Base-by-base conservation (phyloP, 345 rosid genomes). In the Odontarrhena argentea region DNA sequence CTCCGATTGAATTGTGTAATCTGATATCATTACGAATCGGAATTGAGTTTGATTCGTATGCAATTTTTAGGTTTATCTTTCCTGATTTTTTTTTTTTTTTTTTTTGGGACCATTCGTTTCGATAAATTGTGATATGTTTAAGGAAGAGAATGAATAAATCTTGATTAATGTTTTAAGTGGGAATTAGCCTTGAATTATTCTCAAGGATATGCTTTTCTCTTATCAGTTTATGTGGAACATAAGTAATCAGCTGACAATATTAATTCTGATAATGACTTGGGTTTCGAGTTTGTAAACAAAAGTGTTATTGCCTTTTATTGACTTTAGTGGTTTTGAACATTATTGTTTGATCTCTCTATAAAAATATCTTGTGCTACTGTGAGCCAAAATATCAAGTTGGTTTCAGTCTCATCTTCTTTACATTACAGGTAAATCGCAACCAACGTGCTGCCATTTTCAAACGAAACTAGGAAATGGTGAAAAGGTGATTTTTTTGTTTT, bases 381-480 rank as follows among this genome's bases (percentile, higher is more conserved):
- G 36, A 34, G 36, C 37, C 4, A 12, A 24, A 55, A 2, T 13
- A 35, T 30, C 14, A 14, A 53, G 37, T 65, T 65, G 60, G 34
- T 54, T 43, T 43, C 61, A 15, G 36, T 55, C 43, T 41, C 47
- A 38, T 13, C 7, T 1, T 3, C 40, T 28, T 63, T 50, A 11
- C 24, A 8, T 6, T 41, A 32, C 63, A 55, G 71, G 40, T 47
- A 9, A 18, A 34, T 13, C 46, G 4, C 36, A 40, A 36, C 22
- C 22, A 46, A 30, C 35, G 10, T 38, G n/a, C 48, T 0, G 30
- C 34, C 38, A 34, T 70, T 45, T 52, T 55, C 13, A 34, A 55
- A 54, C 56, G 24, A 55, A 66, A 35, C 6, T 43, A 28, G 80
- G 83, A 82, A 81, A 87, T 87, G 93, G 80, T 85, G 77, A 73